phyloP scores from a whole-genome alignment of 192 early-diverging fungal genomes.

The Podila verticillata region DNA sequence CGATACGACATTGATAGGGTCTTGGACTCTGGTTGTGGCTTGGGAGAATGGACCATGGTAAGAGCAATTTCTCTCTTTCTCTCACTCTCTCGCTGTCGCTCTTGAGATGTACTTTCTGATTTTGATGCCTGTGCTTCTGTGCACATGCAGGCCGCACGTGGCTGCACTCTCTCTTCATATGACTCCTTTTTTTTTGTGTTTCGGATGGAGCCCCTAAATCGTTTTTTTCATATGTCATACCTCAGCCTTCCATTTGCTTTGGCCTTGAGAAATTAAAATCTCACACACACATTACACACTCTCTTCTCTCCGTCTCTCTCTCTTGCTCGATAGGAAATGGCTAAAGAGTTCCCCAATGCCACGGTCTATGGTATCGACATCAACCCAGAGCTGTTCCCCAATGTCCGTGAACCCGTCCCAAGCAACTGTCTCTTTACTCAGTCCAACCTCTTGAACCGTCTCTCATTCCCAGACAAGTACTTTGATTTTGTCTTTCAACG shows the following conservation, averaged over 20 bases:
- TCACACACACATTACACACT: too few relatives aligned
- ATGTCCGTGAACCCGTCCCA: slow-evolving; percentile 34
- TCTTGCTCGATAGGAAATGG: slow-evolving; percentile 44
- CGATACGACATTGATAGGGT: slow-evolving; percentile 37
- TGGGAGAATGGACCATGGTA: slow-evolving; percentile 53
- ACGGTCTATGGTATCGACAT: slow-evolving; percentile 51
- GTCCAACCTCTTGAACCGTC: slow-evolving; percentile 46
- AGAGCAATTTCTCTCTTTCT: background rate
- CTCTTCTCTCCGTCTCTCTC: too few relatives aligned
- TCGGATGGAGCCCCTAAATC: background rate
- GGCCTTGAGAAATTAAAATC: too few relatives aligned
- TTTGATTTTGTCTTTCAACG: slow-evolving; percentile 57
- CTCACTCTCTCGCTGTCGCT: too few relatives aligned
- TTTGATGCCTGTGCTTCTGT: slow-evolving; percentile 2
- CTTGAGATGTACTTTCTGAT: too few relatives aligned
- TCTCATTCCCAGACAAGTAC: slow-evolving; percentile 52
- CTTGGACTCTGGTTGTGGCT: slow-evolving; percentile 48
- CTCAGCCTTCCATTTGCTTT: background rate
- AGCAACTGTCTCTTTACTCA: slow-evolving; percentile 49
- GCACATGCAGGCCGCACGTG: slow-evolving; percentile 2
- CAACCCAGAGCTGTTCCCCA: slow-evolving; percentile 46
- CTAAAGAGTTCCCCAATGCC: slow-evolving; percentile 40
- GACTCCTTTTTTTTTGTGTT: background rate
- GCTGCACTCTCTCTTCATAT: background rate
- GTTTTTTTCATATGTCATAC: background rate